Conservation (phyloP, 768 basidiomycete species). For the Rhodotorula paludigena region DNA sequence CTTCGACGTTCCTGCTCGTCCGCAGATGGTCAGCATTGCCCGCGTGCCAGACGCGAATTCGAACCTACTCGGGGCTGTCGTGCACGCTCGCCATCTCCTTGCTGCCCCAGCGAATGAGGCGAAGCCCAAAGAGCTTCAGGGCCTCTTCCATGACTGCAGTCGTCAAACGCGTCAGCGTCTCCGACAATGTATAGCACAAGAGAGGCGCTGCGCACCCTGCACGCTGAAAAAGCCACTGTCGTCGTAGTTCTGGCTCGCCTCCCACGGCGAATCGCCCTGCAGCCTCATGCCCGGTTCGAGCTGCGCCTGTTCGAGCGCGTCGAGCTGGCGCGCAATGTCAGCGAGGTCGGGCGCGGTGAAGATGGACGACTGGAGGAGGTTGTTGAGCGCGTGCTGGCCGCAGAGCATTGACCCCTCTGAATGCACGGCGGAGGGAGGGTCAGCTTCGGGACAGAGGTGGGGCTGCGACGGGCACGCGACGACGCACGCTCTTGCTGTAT, state of each 20-base stretch:
- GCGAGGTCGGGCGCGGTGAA: slow-evolving; percentile 39
- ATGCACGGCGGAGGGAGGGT: neutral
- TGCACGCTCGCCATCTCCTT: slow-evolving; percentile 26
- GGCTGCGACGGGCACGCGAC: neutral
- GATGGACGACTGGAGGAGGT: slow-evolving; percentile 39
- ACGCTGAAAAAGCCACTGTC: slow-evolving; percentile 42
- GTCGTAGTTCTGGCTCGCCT: slow-evolving; percentile 35
- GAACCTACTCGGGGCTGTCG: slow-evolving; percentile 35
- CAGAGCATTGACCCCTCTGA: slow-evolving; percentile 36
- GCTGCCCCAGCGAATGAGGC: slow-evolving; percentile 40
- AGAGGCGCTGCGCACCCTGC: slow-evolving; percentile 7
- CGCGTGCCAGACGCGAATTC: neutral
- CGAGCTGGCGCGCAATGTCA: slow-evolving; percentile 39
- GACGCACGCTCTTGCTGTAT: slow-evolving; percentile 33
- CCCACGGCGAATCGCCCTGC: slow-evolving; percentile 4
- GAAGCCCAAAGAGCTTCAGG: slow-evolving; percentile 34
- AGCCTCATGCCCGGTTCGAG: slow-evolving; percentile 20
- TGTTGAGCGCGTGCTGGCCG: slow-evolving; percentile 42
- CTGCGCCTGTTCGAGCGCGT: slow-evolving; percentile 36
- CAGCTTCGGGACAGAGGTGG: neutral
- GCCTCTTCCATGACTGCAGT: slow-evolving; percentile 39
- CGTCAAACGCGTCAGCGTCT: neutral
- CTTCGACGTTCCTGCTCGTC: slow-evolving; percentile 21
- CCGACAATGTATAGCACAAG: neutral
- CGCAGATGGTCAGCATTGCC: neutral